Evolutionary conservation across 2,329 filamentous ascomycete genomes (phyloP), one percentile per base, ranked within the genome.

Genomic region (Phialemonium atrogriseum): DNA sequence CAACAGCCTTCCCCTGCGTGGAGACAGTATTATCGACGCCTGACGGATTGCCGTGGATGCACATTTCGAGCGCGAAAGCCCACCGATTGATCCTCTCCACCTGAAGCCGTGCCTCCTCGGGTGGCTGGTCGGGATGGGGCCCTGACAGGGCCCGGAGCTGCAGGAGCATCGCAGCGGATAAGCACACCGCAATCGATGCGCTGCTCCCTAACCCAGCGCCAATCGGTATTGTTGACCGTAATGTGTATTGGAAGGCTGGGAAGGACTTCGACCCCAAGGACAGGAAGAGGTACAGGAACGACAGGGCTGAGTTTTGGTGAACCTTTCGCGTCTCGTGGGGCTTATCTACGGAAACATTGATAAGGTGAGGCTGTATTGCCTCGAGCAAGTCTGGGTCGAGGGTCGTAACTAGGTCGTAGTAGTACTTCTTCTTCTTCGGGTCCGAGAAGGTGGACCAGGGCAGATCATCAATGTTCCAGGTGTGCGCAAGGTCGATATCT

Each of bases 11-110:
- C 35, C 91, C 91, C 48, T 93, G 84, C 10, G 88, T 84, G 10
- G 89, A 73, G 17, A 98, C 89, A 3, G 91, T 98, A 57, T 98
- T 98, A 60, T 98, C 91, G 25, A 98, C 85, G 0, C 91, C 91
- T 0, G 86, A 94, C 1, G 91, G 91, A 50, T 94, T 96, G 22
- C 89, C 91, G 52, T 98, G 91, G 41, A 96, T 95, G 59, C 87
- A 91, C 77, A 96, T 83, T 56, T 98, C 91, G 15, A 83, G 83
- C 1, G 98, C 91, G 56, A 95, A 96, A 0, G 91, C 88, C 91
- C 93, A 98, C 39, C 84, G 75, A 58, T 98, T 98, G 60, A 98
- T 95, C 41, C 89, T 78, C 61, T 96, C 88, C 18, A 96, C 73
- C 54, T 98, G 89, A 25, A 87, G 60, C 37, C 84, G 78, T n/a